Conservation (phyloP, 2,329 filamentous ascomycete species). For the Drechslera avenae region DNA sequence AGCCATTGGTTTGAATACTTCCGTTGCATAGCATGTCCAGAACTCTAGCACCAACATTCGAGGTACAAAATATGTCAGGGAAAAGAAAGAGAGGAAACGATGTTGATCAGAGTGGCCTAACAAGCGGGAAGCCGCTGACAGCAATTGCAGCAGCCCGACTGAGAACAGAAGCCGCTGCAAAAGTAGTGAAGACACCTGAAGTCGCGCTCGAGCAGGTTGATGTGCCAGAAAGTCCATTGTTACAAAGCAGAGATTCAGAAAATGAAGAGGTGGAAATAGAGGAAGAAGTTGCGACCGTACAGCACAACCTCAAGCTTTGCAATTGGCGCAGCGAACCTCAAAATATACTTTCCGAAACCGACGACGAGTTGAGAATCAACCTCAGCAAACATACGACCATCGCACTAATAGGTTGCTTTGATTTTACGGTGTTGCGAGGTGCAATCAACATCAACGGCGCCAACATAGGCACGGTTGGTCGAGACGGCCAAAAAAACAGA, state of each 20-base stretch:
- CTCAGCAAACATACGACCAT: constrained; percentile 44
- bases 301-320: constrained; percentile 37
- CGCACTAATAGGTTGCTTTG: constrained; percentile 67
- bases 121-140: constrained; percentile 33
- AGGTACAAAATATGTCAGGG: constrained; percentile 37
- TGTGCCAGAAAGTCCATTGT: constrained; percentile 23
- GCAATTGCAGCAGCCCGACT: constrained; percentile 44
- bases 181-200: constrained; percentile 15
- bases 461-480: constrained; percentile 56
- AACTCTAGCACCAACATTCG: constrained; percentile 9
- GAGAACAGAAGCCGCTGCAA: constrained; percentile 27
- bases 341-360: constrained; percentile 32
- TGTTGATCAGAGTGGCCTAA: background rate
- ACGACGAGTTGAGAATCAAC: constrained; percentile 32
- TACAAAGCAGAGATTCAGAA: constrained; percentile 20
- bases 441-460: constrained; percentile 70
- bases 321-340: constrained; percentile 35
- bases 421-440: constrained; percentile 65
- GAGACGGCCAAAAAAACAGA: constrained; percentile 19
- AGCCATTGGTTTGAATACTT: constrained; percentile 6
- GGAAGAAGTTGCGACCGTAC: constrained; percentile 15
- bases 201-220: constrained; percentile 18
- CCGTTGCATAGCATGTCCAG: background rate
- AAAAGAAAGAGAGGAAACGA: constrained; percentile 37
- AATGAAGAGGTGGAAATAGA: constrained; percentile 26